phyloP scores from a whole-genome alignment of 148 eudicot species.

The Rhododendron williamsianum region DNA sequence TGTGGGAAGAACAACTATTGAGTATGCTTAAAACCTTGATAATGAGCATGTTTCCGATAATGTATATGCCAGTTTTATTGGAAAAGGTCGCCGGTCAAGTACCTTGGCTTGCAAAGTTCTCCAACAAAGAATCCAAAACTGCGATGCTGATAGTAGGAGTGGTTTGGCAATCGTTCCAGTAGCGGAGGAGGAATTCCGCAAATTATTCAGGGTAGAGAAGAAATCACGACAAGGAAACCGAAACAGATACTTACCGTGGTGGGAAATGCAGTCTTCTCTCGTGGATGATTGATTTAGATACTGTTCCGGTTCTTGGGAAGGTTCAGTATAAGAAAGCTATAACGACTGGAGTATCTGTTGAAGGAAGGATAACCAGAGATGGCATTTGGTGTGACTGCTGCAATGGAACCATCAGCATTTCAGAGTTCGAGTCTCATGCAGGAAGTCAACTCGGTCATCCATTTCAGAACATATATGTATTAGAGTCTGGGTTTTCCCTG shows the following conservation, averaged over 20 bases:
- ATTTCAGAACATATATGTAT: conserved; percentile 38
- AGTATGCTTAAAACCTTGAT: conserved; percentile 38
- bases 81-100: conserved; percentile 72
- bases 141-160: conserved; percentile 24
- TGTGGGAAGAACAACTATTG: conserved; percentile 49
- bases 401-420: conserved; percentile 33
- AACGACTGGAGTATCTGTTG: conserved; percentile 28
- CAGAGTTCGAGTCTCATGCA: conserved; percentile 64
- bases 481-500: conserved; percentile 57
- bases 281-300: conserved; percentile 84
- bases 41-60: conserved; percentile 47
- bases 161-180: conserved; percentile 42
- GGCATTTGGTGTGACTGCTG: conserved; percentile 80
- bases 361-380: conserved; percentile 68
- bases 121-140: conserved; percentile 41
- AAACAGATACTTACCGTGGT: conserved; percentile 14
- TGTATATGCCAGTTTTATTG: conserved; percentile 58
- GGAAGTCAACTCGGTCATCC: conserved; percentile 43
- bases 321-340: conserved; percentile 36
- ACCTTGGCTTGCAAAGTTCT: conserved; percentile 59
- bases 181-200: conserved; percentile 54
- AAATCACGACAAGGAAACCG: conserved; percentile 12
- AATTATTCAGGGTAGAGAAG: conserved; percentile 44
- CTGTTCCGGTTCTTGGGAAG: conserved; percentile 41
- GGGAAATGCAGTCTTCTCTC: conserved; percentile 67